Percentiles rank a stretch among this genome's conserved stretches.
Conservation (phyloP, 108 stramenopile species). For the Schizochytrium sp. region DNA sequence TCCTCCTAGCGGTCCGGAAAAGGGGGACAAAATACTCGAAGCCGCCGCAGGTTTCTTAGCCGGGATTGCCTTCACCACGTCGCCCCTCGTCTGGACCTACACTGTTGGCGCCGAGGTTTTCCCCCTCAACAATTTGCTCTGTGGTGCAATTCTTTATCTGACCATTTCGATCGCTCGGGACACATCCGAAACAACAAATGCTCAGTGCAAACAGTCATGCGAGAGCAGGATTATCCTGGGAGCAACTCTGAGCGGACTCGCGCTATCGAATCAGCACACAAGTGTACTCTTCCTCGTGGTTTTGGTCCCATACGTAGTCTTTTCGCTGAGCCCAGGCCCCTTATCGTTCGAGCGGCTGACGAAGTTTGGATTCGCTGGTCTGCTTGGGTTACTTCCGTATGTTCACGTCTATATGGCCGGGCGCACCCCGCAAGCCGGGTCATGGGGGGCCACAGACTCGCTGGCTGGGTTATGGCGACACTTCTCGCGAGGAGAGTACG, state of each 20-base stretch:
- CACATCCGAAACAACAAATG: too few species aligned
- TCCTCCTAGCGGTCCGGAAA: neutral
- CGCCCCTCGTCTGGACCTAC: slow-evolving; percentile 70
- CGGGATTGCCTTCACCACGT: slow-evolving; percentile 40
- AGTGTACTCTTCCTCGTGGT: slow-evolving; percentile 42
- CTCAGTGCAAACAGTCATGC: too few species aligned
- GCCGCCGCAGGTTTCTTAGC: neutral
- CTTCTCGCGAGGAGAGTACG: slow-evolving; percentile 60
- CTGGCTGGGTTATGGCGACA: slow-evolving; percentile 55
- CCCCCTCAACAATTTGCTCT: slow-evolving; percentile 66
- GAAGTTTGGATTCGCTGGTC: neutral
- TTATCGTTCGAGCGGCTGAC: neutral
- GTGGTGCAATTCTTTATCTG: slow-evolving; percentile 33
- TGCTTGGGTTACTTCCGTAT: slow-evolving; percentile 51
- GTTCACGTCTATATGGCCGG: slow-evolving; percentile 46
- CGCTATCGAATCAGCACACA: slow-evolving; percentile 71
- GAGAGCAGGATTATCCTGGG: slow-evolving; percentile 19
- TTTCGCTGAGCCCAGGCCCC: neutral
- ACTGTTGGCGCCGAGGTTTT: slow-evolving; percentile 68
- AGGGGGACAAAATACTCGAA: neutral
- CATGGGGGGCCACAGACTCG: slow-evolving; percentile 61
- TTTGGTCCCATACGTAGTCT: slow-evolving; percentile 40
- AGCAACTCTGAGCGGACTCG: slow-evolving; percentile 57
- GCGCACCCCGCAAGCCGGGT: slow-evolving; percentile 45
- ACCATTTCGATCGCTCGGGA: neutral